Evolutionary conservation across 129 eudicot genomes (phyloP).

Genomic region (Artemisia tridentata): DNA sequence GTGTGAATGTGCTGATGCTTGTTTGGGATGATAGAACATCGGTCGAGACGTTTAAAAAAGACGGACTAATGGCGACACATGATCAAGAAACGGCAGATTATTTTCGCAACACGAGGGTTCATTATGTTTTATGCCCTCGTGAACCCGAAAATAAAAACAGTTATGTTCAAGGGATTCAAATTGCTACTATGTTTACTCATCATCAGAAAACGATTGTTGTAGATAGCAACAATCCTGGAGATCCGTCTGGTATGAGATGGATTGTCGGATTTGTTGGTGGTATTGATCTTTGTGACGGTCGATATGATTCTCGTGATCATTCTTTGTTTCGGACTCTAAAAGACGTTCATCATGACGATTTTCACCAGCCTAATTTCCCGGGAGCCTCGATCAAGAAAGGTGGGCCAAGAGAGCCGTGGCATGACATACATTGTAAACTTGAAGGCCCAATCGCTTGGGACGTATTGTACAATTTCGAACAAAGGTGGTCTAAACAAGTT

Average conservation of each 20-base stretch:
- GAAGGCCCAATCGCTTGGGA: slow-evolving; percentile 97
- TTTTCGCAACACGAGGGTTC: slow-evolving; percentile 60
- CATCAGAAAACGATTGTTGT: slow-evolving; percentile 81
- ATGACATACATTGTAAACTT: slow-evolving; percentile 74
- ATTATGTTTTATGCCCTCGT: slow-evolving; percentile 66
- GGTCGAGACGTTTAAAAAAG: slow-evolving; percentile 38
- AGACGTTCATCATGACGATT: slow-evolving; percentile 61
- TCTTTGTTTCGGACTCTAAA: slow-evolving; percentile 59
- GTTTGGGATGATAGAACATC: slow-evolving; percentile 94
- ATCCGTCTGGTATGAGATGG: slow-evolving; percentile 35
- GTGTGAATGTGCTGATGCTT: slow-evolving; percentile 67
- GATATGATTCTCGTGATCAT: slow-evolving; percentile 71
- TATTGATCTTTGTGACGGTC: slow-evolving; percentile 86
- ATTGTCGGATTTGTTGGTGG: slow-evolving; percentile 82
- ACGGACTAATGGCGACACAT: slow-evolving; percentile 88
- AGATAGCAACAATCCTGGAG: slow-evolving; percentile 42
- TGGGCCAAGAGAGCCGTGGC: slow-evolving; percentile 98
- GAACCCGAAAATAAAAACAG: slow-evolving; percentile 57
- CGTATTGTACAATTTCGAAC: slow-evolving; percentile 81
- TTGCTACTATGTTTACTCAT: slow-evolving; percentile 77
- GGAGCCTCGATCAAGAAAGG: slow-evolving; percentile 67
- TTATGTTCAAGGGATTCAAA: slow-evolving; percentile 53
- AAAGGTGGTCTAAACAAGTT: slow-evolving; percentile 79
- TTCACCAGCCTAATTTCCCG: slow-evolving; percentile 76
- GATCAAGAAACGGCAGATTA: slow-evolving; percentile 72